Base-by-base conservation (phyloP, 768 basidiomycete genomes). In the Fomitopsis serialis region DNA sequence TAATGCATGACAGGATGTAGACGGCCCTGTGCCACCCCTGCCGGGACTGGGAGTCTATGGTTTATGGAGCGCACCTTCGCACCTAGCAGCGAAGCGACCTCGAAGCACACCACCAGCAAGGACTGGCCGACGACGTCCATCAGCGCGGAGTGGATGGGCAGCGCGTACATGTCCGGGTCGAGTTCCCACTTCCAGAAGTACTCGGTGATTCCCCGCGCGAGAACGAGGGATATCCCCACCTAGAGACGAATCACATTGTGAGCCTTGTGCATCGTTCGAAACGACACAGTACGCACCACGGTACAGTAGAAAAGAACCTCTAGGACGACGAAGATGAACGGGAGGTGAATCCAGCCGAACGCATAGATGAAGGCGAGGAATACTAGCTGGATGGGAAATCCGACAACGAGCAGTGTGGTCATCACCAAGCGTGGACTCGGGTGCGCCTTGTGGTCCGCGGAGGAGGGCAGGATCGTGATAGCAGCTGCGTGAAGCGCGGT, bases 161-260 rank as follows among this genome's bases (percentile, higher is more conserved):
- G 72, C 1, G 92, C 92, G 66, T 96, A 95, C 70, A 89, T 85
- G 66, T 98, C 94, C 5, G 94, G 94, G 66, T 98, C 94, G 24
- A 83, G 74, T 11, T 80, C 74, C 52, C 74, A 81, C 0, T 79
- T 78, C 92, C 93, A 96, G 24, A 97, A 78, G 64, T 81, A 84
- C 42, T 80, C 70, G 2, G 92, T 94, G 46, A 94, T 73, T 11
- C 64, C 61, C 47, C 75, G 79, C 1, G 89, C 92, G 32, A 89
- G 67, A 25, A 76, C 23, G 4, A 98, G 76, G 2, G 93, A 93
- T 54, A 82, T 69, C 12, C 76, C 66, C 24, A 89, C 85, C 92
- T 96, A 63, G 3, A 52, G 36, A 47, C 36, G 29, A 17, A 17
- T 13, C 34, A 29, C 8, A 29, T 21, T 19, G 36, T 55, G 11